These are phyloP conservation scores for Tuber borchii DNA, from an alignment of 495 filamentous ascomycete species.

Conservation along the genomic window DNA sequence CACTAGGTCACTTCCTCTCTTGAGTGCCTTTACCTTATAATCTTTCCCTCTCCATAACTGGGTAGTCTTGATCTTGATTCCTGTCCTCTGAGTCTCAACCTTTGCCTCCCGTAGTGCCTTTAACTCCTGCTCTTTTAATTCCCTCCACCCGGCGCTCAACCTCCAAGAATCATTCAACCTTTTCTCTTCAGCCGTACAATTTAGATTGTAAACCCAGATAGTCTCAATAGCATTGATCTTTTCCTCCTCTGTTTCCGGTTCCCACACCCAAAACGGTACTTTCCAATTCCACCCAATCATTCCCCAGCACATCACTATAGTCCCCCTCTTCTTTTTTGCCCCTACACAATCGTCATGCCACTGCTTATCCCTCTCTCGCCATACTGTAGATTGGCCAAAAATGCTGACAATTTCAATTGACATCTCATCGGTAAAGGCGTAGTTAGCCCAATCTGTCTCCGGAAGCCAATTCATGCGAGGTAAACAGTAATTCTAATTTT, in stretches of 20 bases:
- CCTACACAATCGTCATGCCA: constrained; percentile 4
- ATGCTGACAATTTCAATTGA: background rate
- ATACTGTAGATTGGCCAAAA: background rate
- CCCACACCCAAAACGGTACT: background rate
- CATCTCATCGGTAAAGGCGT: constrained; percentile 9
- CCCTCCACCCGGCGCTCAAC: too few species aligned
- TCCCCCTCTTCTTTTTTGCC: background rate
- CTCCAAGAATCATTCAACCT: background rate
- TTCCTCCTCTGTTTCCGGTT: constrained; percentile 3
- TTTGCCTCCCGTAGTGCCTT: background rate
- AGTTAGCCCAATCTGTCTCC: background rate
- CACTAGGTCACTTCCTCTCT: background rate
- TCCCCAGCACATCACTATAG: background rate
- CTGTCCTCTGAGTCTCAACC: background rate
- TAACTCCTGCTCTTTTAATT: background rate
- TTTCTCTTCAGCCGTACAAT: background rate
- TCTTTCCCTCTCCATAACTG: constrained; percentile 9
- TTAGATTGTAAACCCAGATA: background rate
- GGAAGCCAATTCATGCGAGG: background rate
- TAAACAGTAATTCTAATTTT: too few species aligned
- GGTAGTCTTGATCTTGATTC: background rate
- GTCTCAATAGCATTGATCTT: background rate
- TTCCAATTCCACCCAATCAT: constrained; percentile 9
- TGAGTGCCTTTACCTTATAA: background rate
- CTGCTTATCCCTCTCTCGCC: background rate